A percentile compares a stretch with the other conserved stretches of the same genome.
These are phyloP conservation scores for Ciborinia camelliae DNA, from an alignment of 2,329 filamentous ascomycete genomes.

Conservation along the genomic window DNA sequence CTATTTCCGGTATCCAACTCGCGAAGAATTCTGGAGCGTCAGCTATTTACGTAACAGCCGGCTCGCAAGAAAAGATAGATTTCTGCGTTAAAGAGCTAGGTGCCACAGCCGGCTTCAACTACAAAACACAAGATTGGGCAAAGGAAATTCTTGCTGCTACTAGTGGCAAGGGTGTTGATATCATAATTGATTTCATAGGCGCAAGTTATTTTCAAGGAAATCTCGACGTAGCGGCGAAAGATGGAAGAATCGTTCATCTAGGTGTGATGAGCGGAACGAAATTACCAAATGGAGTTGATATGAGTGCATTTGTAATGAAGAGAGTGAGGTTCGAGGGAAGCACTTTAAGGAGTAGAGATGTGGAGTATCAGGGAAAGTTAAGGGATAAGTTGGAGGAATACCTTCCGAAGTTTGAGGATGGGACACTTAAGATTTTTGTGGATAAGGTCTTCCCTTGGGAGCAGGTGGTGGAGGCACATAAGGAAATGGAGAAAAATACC, in stretches of 20 bases:
- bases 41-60: constrained; percentile 76
- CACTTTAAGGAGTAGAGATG: constrained; percentile 74
- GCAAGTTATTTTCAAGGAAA: constrained; percentile 77
- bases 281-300: constrained; percentile 67
- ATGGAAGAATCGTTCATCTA: constrained; percentile 73
- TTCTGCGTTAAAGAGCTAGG: constrained; percentile 75
- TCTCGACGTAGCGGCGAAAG: constrained; percentile 68
- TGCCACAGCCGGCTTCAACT: constrained; percentile 78
- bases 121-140: constrained; percentile 73
- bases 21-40: constrained; percentile 63
- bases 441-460: constrained; percentile 83
- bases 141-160: constrained; percentile 69
- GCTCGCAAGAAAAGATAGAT: constrained; percentile 73
- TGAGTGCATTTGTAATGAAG: constrained; percentile 70
- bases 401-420: constrained; percentile 69
- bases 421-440: constrained; percentile 71
- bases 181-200: constrained; percentile 85
- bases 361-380: constrained; percentile 73
- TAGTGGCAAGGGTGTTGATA: constrained; percentile 72
- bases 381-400: constrained; percentile 74
- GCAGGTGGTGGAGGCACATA: constrained; percentile 67
- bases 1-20: constrained; percentile 85
- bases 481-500: constrained; percentile 66
- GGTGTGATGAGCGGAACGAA: constrained; percentile 69
- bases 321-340: constrained; percentile 78